phyloP scores from a whole-genome alignment of 148 eudicot species.

The Rhododendron vialii region DNA sequence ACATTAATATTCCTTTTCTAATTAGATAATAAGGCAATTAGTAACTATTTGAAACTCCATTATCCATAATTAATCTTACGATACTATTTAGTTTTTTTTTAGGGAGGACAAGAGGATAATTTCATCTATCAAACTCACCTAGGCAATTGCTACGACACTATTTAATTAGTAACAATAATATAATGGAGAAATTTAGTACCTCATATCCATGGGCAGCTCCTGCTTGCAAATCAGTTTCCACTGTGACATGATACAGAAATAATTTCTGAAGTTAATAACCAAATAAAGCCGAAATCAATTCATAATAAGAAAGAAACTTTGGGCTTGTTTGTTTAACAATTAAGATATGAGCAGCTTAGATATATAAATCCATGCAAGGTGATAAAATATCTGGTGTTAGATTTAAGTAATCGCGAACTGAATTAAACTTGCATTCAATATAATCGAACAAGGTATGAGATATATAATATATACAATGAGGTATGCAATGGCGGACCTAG shows the following conservation, averaged over 20 bases:
- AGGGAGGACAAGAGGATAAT: too few species aligned
- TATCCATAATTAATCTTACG: neutral
- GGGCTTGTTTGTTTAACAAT: too few species aligned
- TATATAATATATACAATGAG: too few species aligned
- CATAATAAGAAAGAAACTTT: too few species aligned
- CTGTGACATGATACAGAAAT: constrained; percentile 25
- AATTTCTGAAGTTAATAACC: too few species aligned
- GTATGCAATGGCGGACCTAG: neutral
- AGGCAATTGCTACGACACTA: too few species aligned
- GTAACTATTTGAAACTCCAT: neutral
- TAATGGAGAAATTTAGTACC: constrained; percentile 31
- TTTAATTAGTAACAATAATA: neutral
- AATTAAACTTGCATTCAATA: neutral
- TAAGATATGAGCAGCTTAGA: too few species aligned
- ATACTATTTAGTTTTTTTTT: neutral
- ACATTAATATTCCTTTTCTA: too few species aligned
- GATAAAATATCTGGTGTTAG: neutral
- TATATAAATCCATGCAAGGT: neutral
- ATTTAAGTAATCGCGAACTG: neutral
- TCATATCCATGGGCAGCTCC: constrained; percentile 79
- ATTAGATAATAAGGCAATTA: too few species aligned
- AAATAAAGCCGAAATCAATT: too few species aligned
- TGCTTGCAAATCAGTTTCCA: constrained; percentile 96
- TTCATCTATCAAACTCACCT: too few species aligned
- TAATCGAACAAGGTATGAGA: neutral